Conservation (phyloP, 306 rosid species). For the Ammopiptanthus mongolicus region DNA sequence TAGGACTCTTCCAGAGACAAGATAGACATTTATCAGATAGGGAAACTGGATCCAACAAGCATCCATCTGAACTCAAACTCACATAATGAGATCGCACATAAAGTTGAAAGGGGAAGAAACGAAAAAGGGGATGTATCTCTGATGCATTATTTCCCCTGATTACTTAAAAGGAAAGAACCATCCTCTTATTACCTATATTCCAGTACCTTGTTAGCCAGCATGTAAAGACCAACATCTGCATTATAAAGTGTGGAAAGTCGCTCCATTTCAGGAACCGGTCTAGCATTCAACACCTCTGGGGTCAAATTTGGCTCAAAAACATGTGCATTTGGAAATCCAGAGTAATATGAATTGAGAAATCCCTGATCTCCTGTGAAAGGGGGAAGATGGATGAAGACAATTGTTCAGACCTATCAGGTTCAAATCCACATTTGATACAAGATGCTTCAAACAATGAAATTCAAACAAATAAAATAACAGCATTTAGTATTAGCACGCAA, state of each 20-base stretch:
- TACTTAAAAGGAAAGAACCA: slow-evolving; percentile 16
- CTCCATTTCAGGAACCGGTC: slow-evolving; percentile 84
- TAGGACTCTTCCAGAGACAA: background rate
- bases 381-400: background rate
- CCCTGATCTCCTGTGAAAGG: slow-evolving; percentile 84
- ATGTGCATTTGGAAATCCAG: slow-evolving; percentile 78
- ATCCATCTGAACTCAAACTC: slow-evolving; percentile 8
- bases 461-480: background rate
- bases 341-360: slow-evolving; percentile 86
- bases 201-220: slow-evolving; percentile 98
- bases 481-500: background rate
- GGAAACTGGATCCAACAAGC: slow-evolving; percentile 5
- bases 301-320: slow-evolving; percentile 73
- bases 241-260: slow-evolving; percentile 94
- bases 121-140: background rate
- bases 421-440: background rate
- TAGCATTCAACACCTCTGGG: slow-evolving; percentile 44
- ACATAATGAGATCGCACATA: slow-evolving; percentile 8
- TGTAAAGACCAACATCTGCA: slow-evolving; percentile 99
- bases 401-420: slow-evolving; percentile 7
- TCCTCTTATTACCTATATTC: slow-evolving; percentile 22
- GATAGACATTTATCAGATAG: background rate
- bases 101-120: background rate
- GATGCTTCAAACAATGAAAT: background rate
- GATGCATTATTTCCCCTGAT: background rate